Percentiles rank a stretch among this genome's conserved stretches.
Evolutionary conservation across 768 basidiomycete species (phyloP).

Genomic region (Amanita phalloides): DNA sequence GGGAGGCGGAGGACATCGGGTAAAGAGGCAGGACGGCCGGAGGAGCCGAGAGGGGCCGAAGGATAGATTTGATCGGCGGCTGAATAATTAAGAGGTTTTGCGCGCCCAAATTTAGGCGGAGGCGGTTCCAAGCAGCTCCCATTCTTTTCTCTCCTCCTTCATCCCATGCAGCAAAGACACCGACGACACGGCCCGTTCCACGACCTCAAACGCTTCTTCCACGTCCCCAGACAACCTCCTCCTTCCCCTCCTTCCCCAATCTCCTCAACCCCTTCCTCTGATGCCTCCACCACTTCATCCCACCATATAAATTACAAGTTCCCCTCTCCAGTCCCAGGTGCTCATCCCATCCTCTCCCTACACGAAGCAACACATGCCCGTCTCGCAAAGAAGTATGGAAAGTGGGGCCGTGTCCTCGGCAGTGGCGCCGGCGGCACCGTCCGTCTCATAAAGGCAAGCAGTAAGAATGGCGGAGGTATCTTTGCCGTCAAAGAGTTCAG

Average conservation of each 20-base stretch:
- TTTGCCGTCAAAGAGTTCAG: conserved; percentile 98
- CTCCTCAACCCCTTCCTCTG: conserved; percentile 8
- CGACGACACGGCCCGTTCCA: conserved; percentile 65
- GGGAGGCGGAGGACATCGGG: conserved; percentile 48
- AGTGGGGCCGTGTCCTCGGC: conserved; percentile 94
- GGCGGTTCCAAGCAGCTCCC: conserved; percentile 1
- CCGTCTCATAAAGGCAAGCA: conserved; percentile 80
- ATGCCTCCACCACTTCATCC: conserved; percentile 8
- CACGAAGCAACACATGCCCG: conserved; percentile 83
- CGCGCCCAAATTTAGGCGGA: neutral
- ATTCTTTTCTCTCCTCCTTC: conserved; percentile 8
- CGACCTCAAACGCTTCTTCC: conserved; percentile 92
- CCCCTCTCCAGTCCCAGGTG: conserved; percentile 12
- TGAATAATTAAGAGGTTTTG: neutral
- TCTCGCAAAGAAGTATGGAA: conserved; percentile 97
- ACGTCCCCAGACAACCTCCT: conserved; percentile 53
- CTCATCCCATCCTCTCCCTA: conserved; percentile 43
- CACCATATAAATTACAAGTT: conserved; percentile 15
- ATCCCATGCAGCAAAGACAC: conserved; percentile 12
- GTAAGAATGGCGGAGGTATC: conserved; percentile 72
- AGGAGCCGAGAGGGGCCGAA: conserved; percentile 6
- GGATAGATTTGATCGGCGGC: conserved; percentile 9
- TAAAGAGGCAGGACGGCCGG: neutral
- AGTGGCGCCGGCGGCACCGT: conserved; percentile 98
- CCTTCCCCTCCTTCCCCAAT: conserved; percentile 14